phyloP scores from a whole-genome alignment of 352 stramenopile genomes.

The Phytophthora podocarpi region DNA sequence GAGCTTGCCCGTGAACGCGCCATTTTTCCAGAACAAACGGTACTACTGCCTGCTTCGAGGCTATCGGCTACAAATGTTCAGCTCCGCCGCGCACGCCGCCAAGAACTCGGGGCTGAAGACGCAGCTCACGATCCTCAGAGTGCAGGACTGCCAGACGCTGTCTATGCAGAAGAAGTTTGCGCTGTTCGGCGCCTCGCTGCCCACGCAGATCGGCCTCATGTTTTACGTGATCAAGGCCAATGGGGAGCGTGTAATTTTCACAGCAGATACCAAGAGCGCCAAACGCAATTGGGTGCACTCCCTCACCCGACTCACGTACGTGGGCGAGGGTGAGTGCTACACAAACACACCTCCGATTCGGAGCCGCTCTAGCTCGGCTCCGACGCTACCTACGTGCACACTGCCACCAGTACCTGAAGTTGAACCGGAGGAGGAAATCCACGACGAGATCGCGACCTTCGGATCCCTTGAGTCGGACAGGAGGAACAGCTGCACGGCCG shows the following conservation, averaged over 20 bases:
- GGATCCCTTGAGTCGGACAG: slow-evolving; percentile 15
- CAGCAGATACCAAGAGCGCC: slow-evolving; percentile 43
- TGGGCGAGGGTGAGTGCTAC: slow-evolving; percentile 41
- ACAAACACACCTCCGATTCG: slow-evolving; percentile 18
- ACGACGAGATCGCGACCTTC: slow-evolving; percentile 5
- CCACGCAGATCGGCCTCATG: slow-evolving; percentile 53
- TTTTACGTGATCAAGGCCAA: slow-evolving; percentile 77
- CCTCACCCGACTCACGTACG: slow-evolving; percentile 53
- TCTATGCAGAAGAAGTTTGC: slow-evolving; percentile 67
- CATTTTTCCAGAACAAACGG: slow-evolving; percentile 66
- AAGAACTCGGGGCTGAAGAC: slow-evolving; percentile 51
- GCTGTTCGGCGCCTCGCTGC: slow-evolving; percentile 59
- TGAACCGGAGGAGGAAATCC: slow-evolving; percentile 30
- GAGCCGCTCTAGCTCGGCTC: slow-evolving; percentile 27
- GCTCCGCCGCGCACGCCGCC: slow-evolving; percentile 53
- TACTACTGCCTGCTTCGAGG: slow-evolving; percentile 73
- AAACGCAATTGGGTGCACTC: slow-evolving; percentile 69
- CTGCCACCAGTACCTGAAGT: slow-evolving; percentile 29
- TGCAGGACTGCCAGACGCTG: slow-evolving; percentile 63
- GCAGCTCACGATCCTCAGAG: slow-evolving; percentile 56
- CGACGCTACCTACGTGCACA: slow-evolving; percentile 3
- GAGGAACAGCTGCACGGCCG: slow-evolving; percentile 33
- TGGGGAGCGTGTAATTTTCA: slow-evolving; percentile 64
- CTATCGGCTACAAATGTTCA: slow-evolving; percentile 51
- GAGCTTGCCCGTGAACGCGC: slow-evolving; percentile 47